These are phyloP conservation scores for Aspergillus sclerotioniger DNA, from an alignment of 495 filamentous ascomycete species.

Conservation along the genomic window DNA sequence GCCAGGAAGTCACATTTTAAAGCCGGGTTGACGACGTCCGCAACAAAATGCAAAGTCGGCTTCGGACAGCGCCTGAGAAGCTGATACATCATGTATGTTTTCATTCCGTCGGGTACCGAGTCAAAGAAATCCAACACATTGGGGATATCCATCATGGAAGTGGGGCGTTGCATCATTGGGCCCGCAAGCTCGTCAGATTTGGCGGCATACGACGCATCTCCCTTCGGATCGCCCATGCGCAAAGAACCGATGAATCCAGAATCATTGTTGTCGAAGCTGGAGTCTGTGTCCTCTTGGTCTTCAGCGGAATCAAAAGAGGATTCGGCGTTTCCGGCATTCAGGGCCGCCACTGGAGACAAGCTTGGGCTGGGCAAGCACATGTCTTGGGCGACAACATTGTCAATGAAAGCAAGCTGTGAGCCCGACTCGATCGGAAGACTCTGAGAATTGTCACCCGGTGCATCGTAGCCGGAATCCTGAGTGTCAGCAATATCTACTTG, in stretches of 20 bases:
- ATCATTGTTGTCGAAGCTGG: constrained; percentile 41
- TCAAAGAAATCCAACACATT: constrained; percentile 89
- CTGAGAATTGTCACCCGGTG: constrained; percentile 23
- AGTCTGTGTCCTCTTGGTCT: constrained; percentile 47
- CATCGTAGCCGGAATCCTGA: constrained; percentile 26
- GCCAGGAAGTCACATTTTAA: constrained; percentile 90
- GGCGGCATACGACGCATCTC: constrained; percentile 9
- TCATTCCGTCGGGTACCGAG: constrained; percentile 79
- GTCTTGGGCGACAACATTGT: constrained; percentile 72
- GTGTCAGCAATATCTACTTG: constrained; percentile 17
- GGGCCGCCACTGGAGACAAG: constrained; percentile 84
- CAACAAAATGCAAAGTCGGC: constrained; percentile 86
- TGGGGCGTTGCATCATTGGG: constrained; percentile 23
- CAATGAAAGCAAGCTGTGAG: constrained; percentile 37
- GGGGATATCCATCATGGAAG: constrained; percentile 69
- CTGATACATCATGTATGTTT: constrained; percentile 94
- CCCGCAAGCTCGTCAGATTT: constrained; percentile 11
- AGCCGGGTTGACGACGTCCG: constrained; percentile 92
- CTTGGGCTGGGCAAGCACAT: constrained; percentile 93
- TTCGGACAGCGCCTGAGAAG: constrained; percentile 85
- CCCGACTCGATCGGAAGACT: constrained; percentile 22
- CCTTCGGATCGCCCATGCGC: constrained; percentile 19
- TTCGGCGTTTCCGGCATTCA: constrained; percentile 55
- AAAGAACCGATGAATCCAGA: constrained; percentile 24
- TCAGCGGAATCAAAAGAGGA: constrained; percentile 45